Evolutionary conservation across 78 protist species (phyloP).

Genomic region (Chrysochromulina tobinii): DNA sequence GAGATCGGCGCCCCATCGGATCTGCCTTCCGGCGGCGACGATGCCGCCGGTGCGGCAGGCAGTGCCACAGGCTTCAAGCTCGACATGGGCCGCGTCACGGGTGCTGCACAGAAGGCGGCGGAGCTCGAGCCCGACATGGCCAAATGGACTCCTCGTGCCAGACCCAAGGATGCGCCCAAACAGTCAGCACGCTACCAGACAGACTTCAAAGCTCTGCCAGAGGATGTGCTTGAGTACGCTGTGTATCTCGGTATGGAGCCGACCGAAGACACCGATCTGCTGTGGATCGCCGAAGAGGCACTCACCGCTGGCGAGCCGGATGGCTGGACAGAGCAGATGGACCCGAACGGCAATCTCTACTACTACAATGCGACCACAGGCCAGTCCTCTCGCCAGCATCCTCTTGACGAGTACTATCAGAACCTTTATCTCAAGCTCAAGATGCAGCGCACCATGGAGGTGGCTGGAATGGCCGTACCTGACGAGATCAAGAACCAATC

Average conservation of each 20-base stretch:
- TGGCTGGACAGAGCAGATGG: slow-evolving; percentile 9
- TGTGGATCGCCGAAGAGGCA: slow-evolving; percentile 38
- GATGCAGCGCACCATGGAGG: neutral
- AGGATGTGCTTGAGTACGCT: neutral
- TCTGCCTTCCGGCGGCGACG: neutral
- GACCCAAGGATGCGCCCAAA: neutral
- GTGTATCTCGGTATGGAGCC: slow-evolving; percentile 19
- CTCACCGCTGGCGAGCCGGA: neutral
- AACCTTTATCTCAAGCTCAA: neutral
- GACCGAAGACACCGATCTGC: neutral
- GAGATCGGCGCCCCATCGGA: too few relatives aligned
- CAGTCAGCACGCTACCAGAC: neutral
- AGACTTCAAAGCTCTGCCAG: neutral
- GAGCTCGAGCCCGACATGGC: neutral
- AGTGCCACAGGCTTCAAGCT: neutral
- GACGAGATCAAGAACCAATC: neutral
- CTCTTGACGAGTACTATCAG: slow-evolving; percentile 25
- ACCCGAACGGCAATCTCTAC: neutral
- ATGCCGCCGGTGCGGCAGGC: neutral
- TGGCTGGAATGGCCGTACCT: neutral
- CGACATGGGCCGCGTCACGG: neutral
- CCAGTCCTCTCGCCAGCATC: slow-evolving; percentile 22
- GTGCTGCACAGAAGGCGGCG: neutral
- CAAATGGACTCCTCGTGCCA: neutral
- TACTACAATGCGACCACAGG: neutral